phyloP scores from a whole-genome alignment of 139 green algal species.

The Edaphochlamys debaryana region DNA sequence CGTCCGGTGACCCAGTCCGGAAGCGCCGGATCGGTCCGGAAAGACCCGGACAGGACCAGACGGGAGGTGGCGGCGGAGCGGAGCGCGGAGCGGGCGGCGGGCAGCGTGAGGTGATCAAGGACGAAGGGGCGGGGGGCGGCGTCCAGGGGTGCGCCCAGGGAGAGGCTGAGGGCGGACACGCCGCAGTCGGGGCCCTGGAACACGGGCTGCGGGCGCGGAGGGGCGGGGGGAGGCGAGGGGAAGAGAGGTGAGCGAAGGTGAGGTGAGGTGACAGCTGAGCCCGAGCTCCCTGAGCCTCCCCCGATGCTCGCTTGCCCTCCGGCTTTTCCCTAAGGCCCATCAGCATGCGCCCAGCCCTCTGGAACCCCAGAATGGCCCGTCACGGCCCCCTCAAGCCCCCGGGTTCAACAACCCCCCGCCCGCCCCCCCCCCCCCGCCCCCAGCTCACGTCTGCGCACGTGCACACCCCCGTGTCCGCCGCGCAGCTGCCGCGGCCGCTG shows the following conservation, averaged over 20 bases:
- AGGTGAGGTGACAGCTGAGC: no score
- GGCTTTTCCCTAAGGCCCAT: no score
- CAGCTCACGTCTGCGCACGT: constrained; percentile 26
- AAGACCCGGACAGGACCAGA: background rate
- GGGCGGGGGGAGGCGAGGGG: background rate
- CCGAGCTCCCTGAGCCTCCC: no score
- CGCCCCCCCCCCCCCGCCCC: no score
- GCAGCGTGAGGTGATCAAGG: background rate
- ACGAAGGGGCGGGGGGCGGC: background rate
- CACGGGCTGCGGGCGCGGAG: background rate
- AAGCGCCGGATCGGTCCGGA: constrained; percentile 18
- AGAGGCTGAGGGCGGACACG: background rate
- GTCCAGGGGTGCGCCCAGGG: background rate
- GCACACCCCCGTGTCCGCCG: background rate
- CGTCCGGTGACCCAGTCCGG: constrained; percentile 8
- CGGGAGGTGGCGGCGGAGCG: background rate
- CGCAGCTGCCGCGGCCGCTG: constrained; percentile 18
- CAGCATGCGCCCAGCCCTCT: no score
- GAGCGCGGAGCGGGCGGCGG: background rate
- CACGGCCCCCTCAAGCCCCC: no score
- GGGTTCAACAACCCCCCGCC: no score
- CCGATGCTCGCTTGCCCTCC: no score
- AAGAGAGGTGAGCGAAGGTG: no score
- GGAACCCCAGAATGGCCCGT: no score
- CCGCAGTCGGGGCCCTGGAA: constrained; percentile 9